Evolutionary conservation across 805 yeast species (phyloP).

Genomic region (Maudiozyma barnettii): DNA sequence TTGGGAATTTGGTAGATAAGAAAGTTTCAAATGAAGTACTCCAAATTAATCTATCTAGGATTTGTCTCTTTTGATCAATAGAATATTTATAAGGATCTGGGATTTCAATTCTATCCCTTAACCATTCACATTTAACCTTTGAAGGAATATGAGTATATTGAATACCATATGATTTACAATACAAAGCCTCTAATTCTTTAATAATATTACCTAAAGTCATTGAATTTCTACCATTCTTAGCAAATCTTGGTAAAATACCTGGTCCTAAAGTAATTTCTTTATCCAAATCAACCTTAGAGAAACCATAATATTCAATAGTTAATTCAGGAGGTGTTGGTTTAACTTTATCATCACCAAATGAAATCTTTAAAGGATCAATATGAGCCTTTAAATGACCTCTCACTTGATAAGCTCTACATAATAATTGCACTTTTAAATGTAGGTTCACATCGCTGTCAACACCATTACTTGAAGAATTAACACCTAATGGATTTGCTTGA

Average conservation of each 20-base stretch:
- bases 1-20: slow-evolving; percentile 91
- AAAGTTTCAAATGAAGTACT: slow-evolving; percentile 88
- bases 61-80: slow-evolving; percentile 88
- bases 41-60: slow-evolving; percentile 94
- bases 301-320: slow-evolving; percentile 86
- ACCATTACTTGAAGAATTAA: slow-evolving; percentile 33
- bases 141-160: slow-evolving; percentile 97
- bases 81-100: slow-evolving; percentile 78
- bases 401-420: slow-evolving; percentile 97
- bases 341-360: slow-evolving; percentile 59
- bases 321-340: slow-evolving; percentile 68
- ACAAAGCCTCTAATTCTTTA: slow-evolving; percentile 66
- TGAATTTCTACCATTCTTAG: slow-evolving; percentile 46
- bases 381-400: slow-evolving; percentile 95
- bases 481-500: slow-evolving; percentile 42
- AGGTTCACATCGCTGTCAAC: slow-evolving; percentile 57
- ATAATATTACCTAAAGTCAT: slow-evolving; percentile 74
- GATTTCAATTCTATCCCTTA: slow-evolving; percentile 91
- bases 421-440: slow-evolving; percentile 89
- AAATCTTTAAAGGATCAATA: slow-evolving; percentile 89
- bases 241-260: slow-evolving; percentile 91
- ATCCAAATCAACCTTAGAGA: slow-evolving; percentile 76
- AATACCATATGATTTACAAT: slow-evolving; percentile 83
- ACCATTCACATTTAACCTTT: slow-evolving; percentile 94
- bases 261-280: slow-evolving; percentile 88